phyloP scores from a whole-genome alignment of 1,284 basidiomycete genomes.

The Bondarzewia mesenterica region DNA sequence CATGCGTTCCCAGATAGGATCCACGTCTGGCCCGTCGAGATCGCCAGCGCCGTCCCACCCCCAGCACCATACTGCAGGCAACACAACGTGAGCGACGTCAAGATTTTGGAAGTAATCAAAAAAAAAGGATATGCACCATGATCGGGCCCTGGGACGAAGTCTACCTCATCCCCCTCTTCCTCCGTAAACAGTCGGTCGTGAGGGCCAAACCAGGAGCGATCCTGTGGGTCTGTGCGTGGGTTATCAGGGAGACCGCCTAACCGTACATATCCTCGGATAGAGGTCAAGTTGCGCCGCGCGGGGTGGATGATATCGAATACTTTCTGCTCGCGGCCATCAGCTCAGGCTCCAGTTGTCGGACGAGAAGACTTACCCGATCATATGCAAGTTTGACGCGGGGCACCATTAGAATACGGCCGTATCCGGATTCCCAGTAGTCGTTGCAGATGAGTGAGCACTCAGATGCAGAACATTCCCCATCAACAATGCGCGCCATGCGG shows the following conservation, averaged over 20 bases:
- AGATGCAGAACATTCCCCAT: conserved; percentile 86
- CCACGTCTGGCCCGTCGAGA: conserved; percentile 89
- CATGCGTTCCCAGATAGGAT: conserved; percentile 90
- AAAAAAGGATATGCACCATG: conserved; percentile 45
- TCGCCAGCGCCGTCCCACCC: conserved; percentile 98
- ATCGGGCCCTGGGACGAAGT: conserved; percentile 78
- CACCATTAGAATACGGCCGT: conserved; percentile 93
- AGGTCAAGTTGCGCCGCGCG: conserved; percentile 76
- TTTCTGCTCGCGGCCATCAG: conserved; percentile 39
- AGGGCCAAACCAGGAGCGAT: conserved; percentile 90
- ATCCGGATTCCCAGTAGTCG: conserved; percentile 89
- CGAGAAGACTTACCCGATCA: conserved; percentile 55
- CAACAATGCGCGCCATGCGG: conserved; percentile 80
- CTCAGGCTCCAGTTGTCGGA: neutral
- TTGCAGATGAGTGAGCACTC: conserved; percentile 96
- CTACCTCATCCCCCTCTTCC: conserved; percentile 73
- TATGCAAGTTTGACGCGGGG: conserved; percentile 93
- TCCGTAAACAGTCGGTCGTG: conserved; percentile 87
- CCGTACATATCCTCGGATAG: conserved; percentile 87
- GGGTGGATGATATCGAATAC: conserved; percentile 94
- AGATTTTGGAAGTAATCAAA: neutral
- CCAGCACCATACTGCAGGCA: conserved; percentile 86
- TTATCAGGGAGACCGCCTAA: conserved; percentile 91
- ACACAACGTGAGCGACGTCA: neutral
- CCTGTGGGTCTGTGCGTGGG: conserved; percentile 90